phyloP scores from a whole-genome alignment of 345 rosid genomes.

The Eutrema yunnanense region DNA sequence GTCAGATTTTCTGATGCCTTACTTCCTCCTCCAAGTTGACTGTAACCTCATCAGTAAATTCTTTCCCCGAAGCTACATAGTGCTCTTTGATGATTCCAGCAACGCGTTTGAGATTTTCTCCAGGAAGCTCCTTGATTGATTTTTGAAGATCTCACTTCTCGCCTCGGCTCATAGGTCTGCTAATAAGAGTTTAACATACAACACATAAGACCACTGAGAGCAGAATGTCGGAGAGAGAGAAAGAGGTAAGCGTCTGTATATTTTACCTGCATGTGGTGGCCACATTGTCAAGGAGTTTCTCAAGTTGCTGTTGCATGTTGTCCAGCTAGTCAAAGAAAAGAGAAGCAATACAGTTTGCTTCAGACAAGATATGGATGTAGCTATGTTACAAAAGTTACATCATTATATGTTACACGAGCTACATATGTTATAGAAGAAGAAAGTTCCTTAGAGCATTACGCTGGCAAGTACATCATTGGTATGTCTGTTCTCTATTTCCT shows the following conservation, averaged over 20 bases:
- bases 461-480: slow-evolving; percentile 4
- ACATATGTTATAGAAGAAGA: not conserved
- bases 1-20: not conserved
- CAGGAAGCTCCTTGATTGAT: slow-evolving; percentile 21
- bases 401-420: not conserved
- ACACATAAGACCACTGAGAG: not conserved
- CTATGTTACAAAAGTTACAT: not conserved
- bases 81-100: slow-evolving; percentile 18
- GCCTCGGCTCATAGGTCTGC: slow-evolving; percentile 24
- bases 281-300: slow-evolving; percentile 20
- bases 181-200: not conserved
- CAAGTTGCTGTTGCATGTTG: slow-evolving; percentile 21
- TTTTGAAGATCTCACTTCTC: slow-evolving; percentile 23
- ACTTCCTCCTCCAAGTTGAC: slow-evolving; percentile 25
- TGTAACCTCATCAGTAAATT: slow-evolving; percentile 5
- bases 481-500: slow-evolving; percentile 7
- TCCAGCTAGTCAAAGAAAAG: slow-evolving; percentile 16
- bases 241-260: not conserved
- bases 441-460: not conserved
- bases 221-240: not conserved
- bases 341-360: not conserved
- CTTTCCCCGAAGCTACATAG: slow-evolving; percentile 18
- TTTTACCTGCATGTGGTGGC: slow-evolving; percentile 23
- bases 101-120: not conserved
- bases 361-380: not conserved